Conservation (phyloP, 2,329 filamentous ascomycete genomes). For the Pseudofabraea citricarpa region DNA sequence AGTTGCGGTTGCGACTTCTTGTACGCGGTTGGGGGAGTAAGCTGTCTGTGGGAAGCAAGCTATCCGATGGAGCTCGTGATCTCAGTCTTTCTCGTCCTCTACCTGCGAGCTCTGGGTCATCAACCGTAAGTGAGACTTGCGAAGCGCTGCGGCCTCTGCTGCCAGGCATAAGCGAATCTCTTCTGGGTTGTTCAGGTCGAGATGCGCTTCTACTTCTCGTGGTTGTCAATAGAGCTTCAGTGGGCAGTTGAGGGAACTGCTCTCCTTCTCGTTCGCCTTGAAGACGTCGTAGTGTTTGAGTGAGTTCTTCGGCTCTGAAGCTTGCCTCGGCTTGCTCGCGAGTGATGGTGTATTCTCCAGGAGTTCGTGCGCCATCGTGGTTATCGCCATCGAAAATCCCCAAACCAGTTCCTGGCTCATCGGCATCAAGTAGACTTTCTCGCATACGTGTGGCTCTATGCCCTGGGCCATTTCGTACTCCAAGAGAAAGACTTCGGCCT, state of each 20-base stretch:
- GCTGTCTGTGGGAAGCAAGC: not conserved
- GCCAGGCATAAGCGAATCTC: not conserved
- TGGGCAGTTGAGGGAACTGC: not conserved
- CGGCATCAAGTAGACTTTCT: not conserved
- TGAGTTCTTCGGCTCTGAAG: not conserved
- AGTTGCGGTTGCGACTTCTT: slow-evolving; percentile 23
- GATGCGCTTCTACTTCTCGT: not conserved
- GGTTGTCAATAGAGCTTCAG: not conserved
- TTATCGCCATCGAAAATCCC: not conserved
- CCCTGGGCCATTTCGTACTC: slow-evolving; percentile 1
- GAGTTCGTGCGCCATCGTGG: not conserved
- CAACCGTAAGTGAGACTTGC: not conserved
- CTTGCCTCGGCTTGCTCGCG: slow-evolving; percentile 1
- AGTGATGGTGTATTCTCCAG: not conserved
- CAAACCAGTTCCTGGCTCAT: not conserved
- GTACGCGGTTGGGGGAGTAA: slow-evolving; percentile 7
- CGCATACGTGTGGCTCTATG: not conserved
- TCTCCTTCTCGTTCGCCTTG: not conserved
- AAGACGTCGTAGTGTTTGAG: not conserved
- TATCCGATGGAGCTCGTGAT: not conserved
- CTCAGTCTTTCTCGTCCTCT: not conserved
- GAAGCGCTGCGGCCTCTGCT: not conserved
- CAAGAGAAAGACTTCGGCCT: not conserved
- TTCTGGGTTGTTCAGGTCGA: not conserved
- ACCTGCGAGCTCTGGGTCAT: not conserved